Conservation (phyloP, 2,329 filamentous ascomycete genomes). For the Trichophaea hybrida region DNA sequence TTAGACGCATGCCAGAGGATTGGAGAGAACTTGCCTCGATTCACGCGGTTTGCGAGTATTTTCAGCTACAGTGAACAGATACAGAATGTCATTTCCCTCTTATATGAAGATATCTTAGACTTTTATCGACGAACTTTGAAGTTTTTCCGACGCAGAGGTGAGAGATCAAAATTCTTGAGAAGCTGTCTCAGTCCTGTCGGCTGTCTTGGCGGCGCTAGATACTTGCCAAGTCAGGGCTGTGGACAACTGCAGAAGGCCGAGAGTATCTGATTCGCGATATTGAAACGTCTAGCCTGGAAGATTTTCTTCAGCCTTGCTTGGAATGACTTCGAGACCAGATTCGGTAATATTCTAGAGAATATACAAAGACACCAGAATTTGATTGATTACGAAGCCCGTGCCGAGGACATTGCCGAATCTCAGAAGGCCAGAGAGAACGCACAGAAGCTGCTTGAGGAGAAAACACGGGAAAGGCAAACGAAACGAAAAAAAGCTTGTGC, state of each 20-base stretch:
- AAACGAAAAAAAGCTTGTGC: neutral
- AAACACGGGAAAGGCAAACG: neutral
- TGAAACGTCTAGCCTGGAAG: conserved; percentile 3
- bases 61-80: conserved; percentile 12
- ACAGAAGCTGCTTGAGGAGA: neutral
- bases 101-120: conserved; percentile 14
- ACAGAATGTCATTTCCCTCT: conserved; percentile 9
- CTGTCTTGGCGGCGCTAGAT: neutral
- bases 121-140: conserved; percentile 10
- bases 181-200: neutral
- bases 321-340: conserved; percentile 5
- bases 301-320: conserved; percentile 9
- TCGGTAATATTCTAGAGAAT: conserved; percentile 8
- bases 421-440: conserved; percentile 8
- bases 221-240: no score
- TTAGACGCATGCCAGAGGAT: conserved; percentile 13
- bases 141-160: conserved; percentile 10
- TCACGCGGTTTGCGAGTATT: conserved; percentile 7
- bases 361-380: conserved; percentile 8
- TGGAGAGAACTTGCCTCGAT: conserved; percentile 17
- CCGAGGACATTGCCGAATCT: conserved; percentile 11
- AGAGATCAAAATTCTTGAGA: neutral
- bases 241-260: no score
- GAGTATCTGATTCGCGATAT: no score
- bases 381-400: conserved; percentile 10